A percentile compares a stretch with the other conserved stretches of the same genome.
phyloP scores from a whole-genome alignment of 208 protist species.

The Leishmania tropica region DNA sequence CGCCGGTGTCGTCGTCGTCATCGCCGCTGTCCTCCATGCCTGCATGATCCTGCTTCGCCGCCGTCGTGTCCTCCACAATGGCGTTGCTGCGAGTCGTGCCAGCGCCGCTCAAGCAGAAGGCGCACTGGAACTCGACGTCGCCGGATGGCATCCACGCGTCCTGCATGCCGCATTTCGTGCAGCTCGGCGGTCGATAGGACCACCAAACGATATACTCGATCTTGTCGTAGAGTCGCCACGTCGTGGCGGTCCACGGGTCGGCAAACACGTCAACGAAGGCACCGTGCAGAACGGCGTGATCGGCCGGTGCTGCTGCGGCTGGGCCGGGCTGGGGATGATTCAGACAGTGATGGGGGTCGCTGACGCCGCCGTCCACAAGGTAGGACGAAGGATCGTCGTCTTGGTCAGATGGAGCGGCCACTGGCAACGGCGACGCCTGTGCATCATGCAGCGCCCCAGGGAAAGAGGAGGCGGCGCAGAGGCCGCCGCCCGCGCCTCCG shows the following conservation, averaged over 20 bases:
- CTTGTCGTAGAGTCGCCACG: conserved; percentile 75
- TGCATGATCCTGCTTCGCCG: conserved; percentile 24
- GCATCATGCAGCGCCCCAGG: background rate
- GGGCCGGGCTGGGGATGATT: background rate
- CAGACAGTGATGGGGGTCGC: background rate
- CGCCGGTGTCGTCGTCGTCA: conserved; percentile 19
- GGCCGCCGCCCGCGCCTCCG: background rate
- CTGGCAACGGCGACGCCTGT: background rate
- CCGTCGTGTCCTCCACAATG: conserved; percentile 55
- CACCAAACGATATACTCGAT: conserved; percentile 89
- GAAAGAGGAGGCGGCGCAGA: background rate
- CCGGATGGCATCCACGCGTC: conserved; percentile 71
- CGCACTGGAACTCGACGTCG: conserved; percentile 68
- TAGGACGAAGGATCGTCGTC: conserved; percentile 4
- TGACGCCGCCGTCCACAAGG: background rate
- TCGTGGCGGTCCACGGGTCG: conserved; percentile 44
- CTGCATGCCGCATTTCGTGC: conserved; percentile 67
- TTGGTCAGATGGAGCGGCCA: background rate
- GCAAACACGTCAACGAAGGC: conserved; percentile 69
- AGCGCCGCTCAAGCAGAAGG: conserved; percentile 58
- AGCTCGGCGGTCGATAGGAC: conserved; percentile 63
- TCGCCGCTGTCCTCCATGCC: conserved; percentile 31
- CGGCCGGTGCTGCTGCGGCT: background rate
- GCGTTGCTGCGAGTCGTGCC: conserved; percentile 61
- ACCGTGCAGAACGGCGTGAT: conserved; percentile 55